These are phyloP conservation scores for Blastocystis sp. DNA, from an alignment of 352 stramenopile genomes.

Conservation along the genomic window DNA sequence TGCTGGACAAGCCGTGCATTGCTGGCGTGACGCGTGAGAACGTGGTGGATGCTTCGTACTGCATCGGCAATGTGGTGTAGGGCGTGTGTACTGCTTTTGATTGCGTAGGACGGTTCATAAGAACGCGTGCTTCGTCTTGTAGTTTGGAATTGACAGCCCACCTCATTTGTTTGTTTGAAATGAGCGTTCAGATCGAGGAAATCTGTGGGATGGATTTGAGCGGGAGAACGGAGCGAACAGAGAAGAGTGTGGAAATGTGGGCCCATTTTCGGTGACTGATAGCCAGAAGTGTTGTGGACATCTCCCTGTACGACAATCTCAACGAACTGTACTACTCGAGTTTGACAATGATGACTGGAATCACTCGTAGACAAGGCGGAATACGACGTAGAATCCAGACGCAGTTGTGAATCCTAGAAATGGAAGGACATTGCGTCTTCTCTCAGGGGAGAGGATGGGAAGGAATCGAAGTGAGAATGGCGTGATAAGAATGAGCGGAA, in stretches of 20 bases:
- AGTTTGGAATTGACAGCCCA: no score
- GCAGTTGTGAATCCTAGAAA: background rate
- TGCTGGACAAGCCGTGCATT: slow-evolving; percentile 23
- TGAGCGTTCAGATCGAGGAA: background rate
- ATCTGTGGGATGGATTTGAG: background rate
- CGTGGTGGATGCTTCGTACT: background rate
- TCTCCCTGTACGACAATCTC: background rate
- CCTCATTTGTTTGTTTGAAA: slow-evolving; percentile 8
- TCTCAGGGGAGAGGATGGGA: no score
- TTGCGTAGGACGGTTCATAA: slow-evolving; percentile 8
- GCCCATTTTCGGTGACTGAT: background rate
- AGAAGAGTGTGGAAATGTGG: background rate
- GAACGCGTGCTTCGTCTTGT: background rate
- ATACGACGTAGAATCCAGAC: no score
- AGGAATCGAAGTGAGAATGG: no score
- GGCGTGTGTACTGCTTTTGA: background rate
- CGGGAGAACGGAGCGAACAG: background rate
- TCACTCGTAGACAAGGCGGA: background rate
- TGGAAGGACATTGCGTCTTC: background rate
- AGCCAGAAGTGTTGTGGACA: background rate
- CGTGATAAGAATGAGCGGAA: no score
- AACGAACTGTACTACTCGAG: background rate
- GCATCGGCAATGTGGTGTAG: slow-evolving; percentile 5
- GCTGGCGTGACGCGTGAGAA: background rate
- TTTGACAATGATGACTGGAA: background rate